Evolutionary conservation across 1,284 basidiomycete genomes (phyloP).

Genomic region (Malassezia yamatoensis): DNA sequence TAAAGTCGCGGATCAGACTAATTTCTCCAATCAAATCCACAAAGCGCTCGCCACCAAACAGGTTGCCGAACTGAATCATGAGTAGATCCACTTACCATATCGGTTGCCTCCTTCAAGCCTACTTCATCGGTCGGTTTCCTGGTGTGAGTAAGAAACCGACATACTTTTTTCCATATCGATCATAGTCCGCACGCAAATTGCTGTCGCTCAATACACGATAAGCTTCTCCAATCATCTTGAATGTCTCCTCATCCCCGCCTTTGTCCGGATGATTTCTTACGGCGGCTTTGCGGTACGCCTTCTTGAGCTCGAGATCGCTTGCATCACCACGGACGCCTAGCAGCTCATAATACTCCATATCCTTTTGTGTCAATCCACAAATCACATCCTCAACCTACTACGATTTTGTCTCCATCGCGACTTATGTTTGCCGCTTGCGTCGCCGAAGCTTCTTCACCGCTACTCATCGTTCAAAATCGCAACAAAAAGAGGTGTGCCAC

Average conservation of each 20-base stretch:
- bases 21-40: conserved; percentile 47
- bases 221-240: conserved; percentile 56
- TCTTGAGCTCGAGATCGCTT: conserved; percentile 70
- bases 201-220: conserved; percentile 49
- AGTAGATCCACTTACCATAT: conserved; percentile 27
- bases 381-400: conserved; percentile 5
- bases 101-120: conserved; percentile 46
- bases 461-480: conserved; percentile 5
- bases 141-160: conserved; percentile 46
- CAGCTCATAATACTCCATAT: conserved; percentile 49
- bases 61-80: conserved; percentile 33
- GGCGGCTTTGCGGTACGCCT: conserved; percentile 86
- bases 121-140: conserved; percentile 46
- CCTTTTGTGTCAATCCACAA: conserved; percentile 5
- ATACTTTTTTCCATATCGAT: conserved; percentile 85
- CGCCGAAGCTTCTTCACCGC: conserved; percentile 1
- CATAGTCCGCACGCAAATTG: conserved; percentile 81
- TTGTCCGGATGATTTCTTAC: conserved; percentile 63
- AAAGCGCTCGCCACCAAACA: conserved; percentile 48
- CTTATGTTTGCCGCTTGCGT: conserved; percentile 30
- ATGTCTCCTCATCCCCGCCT: conserved; percentile 45
- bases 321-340: conserved; percentile 43
- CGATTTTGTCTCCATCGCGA: conserved; percentile 42
- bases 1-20: conserved; percentile 47
- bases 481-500: neutral